phyloP scores from a whole-genome alignment of 148 eudicot genomes.

The Diospyros lotus region DNA sequence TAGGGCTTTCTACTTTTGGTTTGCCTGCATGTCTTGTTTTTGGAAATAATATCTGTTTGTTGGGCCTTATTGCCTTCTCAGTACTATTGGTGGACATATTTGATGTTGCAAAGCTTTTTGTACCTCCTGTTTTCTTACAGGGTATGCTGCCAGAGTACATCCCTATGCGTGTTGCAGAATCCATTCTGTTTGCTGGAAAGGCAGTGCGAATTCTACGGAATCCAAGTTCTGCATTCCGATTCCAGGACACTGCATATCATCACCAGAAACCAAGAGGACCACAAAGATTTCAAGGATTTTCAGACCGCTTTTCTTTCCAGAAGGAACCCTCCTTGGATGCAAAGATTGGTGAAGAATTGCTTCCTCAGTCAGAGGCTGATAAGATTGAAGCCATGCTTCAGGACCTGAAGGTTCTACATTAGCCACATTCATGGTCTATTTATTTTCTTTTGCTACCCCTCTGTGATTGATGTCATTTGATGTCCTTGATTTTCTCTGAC shows the following conservation, averaged over 20 bases:
- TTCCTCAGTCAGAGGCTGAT: slow-evolving; percentile 91
- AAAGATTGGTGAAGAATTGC: slow-evolving; percentile 67
- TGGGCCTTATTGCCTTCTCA: neutral
- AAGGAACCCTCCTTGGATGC: slow-evolving; percentile 43
- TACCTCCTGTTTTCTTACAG: slow-evolving; percentile 38
- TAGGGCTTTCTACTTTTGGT: neutral
- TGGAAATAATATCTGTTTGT: neutral
- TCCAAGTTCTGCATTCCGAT: slow-evolving; percentile 73
- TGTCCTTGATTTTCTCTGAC: neutral
- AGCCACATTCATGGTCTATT: neutral
- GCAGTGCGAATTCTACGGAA: slow-evolving; percentile 91
- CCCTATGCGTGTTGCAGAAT: slow-evolving; percentile 81
- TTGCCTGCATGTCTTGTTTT: neutral
- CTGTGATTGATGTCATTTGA: neutral
- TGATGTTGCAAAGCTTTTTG: slow-evolving; percentile 5
- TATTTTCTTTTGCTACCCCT: neutral
- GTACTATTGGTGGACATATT: neutral
- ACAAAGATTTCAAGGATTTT: slow-evolving; percentile 42
- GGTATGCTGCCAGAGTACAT: slow-evolving; percentile 98
- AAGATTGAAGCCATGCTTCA: slow-evolving; percentile 86
- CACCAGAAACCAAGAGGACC: slow-evolving; percentile 66
- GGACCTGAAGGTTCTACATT: slow-evolving; percentile 59
- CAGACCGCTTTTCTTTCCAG: slow-evolving; percentile 36
- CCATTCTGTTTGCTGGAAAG: slow-evolving; percentile 95
- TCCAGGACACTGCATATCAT: slow-evolving; percentile 46